Percentiles rank a stretch among this genome's conserved stretches.
Conservation (phyloP, 2,329 filamentous ascomycete species). For the Colletotrichum kahawae region DNA sequence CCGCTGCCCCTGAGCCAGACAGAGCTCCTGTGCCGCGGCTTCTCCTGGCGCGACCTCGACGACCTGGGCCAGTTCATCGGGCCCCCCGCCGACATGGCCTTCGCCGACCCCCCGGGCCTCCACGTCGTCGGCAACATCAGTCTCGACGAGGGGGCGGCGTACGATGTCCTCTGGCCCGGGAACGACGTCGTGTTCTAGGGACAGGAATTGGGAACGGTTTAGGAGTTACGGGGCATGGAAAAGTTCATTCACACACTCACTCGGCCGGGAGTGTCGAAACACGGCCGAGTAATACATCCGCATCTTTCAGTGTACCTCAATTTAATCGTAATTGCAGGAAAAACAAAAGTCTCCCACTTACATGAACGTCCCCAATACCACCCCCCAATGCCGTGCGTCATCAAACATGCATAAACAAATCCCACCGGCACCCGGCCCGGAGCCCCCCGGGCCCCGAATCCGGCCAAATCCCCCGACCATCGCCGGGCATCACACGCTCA, state of each 20-base stretch:
- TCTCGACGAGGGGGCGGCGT: slow-evolving; percentile 5
- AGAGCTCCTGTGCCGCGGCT: slow-evolving; percentile 50
- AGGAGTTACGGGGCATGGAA: neutral
- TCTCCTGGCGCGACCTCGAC: slow-evolving; percentile 66
- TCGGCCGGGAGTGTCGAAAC: neutral
- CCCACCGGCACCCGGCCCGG: neutral
- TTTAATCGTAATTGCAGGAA: neutral
- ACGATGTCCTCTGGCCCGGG: slow-evolving; percentile 17
- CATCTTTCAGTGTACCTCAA: neutral
- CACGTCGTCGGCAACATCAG: neutral
- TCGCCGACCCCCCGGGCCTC: neutral
- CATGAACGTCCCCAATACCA: neutral
- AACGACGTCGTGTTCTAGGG: neutral
- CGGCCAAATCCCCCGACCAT: neutral
- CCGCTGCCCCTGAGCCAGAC: neutral
- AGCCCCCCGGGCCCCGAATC: neutral
- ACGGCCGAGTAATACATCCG: neutral
- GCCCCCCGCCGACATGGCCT: neutral
- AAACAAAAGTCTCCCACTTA: neutral
- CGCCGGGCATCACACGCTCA: neutral
- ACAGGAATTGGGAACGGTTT: neutral
- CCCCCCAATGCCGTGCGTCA: neutral
- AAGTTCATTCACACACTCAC: neutral
- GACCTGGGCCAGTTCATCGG: slow-evolving; percentile 60
- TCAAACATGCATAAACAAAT: neutral